These are phyloP conservation scores for Kluyveromyces siamensis DNA, from an alignment of 805 yeast genomes.

Conservation along the genomic window DNA sequence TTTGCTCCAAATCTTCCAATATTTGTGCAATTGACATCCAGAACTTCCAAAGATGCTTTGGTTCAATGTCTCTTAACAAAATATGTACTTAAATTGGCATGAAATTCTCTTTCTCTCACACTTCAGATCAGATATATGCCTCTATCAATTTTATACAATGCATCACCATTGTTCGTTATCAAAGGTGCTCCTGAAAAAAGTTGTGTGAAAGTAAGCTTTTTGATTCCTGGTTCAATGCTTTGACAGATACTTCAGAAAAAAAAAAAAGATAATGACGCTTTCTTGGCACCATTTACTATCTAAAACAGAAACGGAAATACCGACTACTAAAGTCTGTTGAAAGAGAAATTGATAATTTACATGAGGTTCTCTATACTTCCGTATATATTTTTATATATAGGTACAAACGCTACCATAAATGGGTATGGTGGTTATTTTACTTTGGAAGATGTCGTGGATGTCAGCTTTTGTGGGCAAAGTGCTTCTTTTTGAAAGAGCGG, in stretches of 20 bases:
- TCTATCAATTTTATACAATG: background rate
- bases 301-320: background rate
- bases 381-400: too few species aligned
- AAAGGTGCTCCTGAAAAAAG: background rate
- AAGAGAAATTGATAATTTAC: too few species aligned
- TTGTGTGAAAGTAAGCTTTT: background rate
- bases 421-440: too few species aligned
- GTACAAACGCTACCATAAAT: background rate
- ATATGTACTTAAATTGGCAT: background rate
- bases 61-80: background rate
- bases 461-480: too few species aligned
- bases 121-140: background rate
- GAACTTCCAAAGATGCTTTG: background rate
- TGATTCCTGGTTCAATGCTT: background rate
- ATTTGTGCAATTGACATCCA: constrained; percentile 5
- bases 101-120: background rate
- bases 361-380: too few species aligned
- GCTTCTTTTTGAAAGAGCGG: too few species aligned
- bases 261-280: background rate
- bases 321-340: background rate
- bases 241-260: background rate
- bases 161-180: background rate
- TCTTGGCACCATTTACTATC: background rate
- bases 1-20: constrained; percentile 15
- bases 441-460: too few species aligned